phyloP scores from a whole-genome alignment of 805 yeast genomes.

The Yarrowia deformans region DNA sequence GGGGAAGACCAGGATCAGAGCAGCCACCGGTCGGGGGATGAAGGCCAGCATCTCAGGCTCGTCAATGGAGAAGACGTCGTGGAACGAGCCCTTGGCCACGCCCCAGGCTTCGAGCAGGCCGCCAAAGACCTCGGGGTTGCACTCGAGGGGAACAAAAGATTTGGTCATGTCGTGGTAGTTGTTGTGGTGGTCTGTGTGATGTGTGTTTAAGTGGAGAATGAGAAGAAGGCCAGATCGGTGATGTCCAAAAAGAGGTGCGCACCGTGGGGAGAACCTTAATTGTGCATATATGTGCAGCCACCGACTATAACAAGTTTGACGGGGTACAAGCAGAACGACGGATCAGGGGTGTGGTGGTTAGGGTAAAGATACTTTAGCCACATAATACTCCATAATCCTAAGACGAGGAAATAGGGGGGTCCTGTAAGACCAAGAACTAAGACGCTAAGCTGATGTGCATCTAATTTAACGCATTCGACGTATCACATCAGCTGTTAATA shows the following conservation, averaged over 20 bases:
- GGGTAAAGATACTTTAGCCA: too few relatives aligned
- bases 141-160: constrained; percentile 78
- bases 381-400: too few relatives aligned
- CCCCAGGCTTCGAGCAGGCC: constrained; percentile 74
- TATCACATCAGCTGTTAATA: too few relatives aligned
- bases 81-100: constrained; percentile 65
- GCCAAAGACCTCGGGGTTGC: constrained; percentile 85
- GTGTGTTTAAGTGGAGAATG: background rate
- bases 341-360: too few relatives aligned
- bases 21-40: constrained; percentile 80
- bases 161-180: constrained; percentile 39
- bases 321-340: background rate
- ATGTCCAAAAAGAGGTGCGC: constrained; percentile 22
- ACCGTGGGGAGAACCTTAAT: constrained; percentile 1
- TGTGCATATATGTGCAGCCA: constrained; percentile 2
- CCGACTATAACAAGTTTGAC: background rate
- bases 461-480: too few relatives aligned
- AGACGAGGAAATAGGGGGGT: too few relatives aligned
- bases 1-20: constrained; percentile 84
- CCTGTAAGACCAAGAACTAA: too few relatives aligned
- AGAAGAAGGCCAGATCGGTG: constrained; percentile 4
- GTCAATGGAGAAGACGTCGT: constrained; percentile 83
- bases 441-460: too few relatives aligned
- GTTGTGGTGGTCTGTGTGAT: too few relatives aligned
- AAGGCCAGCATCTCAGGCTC: constrained; percentile 83